These are phyloP conservation scores for Candida labiduridarum DNA, from an alignment of 1,139 yeast genomes.

Conservation along the genomic window DNA sequence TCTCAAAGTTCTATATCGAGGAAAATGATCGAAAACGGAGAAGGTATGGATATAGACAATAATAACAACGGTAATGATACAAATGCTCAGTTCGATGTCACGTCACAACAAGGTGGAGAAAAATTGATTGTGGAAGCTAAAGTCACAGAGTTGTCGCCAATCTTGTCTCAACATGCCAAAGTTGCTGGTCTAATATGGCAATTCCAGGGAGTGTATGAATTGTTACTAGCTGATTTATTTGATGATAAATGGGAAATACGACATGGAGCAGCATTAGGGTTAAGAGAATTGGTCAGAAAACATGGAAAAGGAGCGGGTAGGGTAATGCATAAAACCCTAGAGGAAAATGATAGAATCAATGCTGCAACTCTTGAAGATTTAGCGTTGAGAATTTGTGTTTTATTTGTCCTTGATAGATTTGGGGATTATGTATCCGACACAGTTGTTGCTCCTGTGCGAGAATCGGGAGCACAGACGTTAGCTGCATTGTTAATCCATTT, in stretches of 20 bases:
- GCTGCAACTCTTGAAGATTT: conserved; percentile 79
- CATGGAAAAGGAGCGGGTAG: conserved; percentile 92
- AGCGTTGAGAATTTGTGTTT: conserved; percentile 80
- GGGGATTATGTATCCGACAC: conserved; percentile 98
- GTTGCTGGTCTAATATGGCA: conserved; percentile 89
- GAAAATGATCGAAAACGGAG: conserved; percentile 42
- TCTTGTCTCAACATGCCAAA: conserved; percentile 73
- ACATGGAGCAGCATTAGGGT: conserved; percentile 94
- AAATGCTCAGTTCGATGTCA: conserved; percentile 52
- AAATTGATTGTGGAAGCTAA: conserved; percentile 84
- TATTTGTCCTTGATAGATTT: conserved; percentile 91
- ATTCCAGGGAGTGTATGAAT: conserved; percentile 94
- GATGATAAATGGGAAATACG: conserved; percentile 92
- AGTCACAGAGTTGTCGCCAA: conserved; percentile 66
- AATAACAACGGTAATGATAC: conserved; percentile 10
- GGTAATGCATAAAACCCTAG: conserved; percentile 59
- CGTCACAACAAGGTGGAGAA: conserved; percentile 79
- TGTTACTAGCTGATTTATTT: conserved; percentile 76
- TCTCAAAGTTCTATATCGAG: conserved; percentile 78
- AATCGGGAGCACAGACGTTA: conserved; percentile 91
- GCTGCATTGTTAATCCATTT: conserved; percentile 86
- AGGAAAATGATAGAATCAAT: conserved; percentile 69
- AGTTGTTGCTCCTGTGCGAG: conserved; percentile 97
- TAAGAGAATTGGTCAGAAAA: conserved; percentile 80
- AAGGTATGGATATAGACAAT: conserved; percentile 21